Evolutionary conservation across 2,329 filamentous ascomycete genomes (phyloP).

Genomic region (Nemania sp.): DNA sequence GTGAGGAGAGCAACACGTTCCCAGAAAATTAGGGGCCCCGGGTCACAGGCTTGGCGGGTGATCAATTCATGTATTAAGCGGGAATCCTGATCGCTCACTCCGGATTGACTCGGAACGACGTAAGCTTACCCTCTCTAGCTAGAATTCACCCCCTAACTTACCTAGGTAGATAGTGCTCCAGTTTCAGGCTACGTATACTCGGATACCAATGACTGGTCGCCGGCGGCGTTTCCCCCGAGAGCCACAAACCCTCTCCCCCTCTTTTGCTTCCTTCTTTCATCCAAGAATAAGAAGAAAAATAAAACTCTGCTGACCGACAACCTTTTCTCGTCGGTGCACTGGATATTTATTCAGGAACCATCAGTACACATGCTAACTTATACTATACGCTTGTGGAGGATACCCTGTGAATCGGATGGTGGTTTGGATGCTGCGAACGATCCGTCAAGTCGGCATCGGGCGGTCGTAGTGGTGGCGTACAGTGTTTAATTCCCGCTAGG

Average conservation of each 20-base stretch:
- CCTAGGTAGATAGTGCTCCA: not conserved
- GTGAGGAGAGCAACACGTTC: not conserved
- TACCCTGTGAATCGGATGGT: not conserved
- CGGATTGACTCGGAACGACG: conserved; percentile 28
- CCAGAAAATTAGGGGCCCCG: conserved; percentile 10
- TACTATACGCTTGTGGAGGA: too few species aligned
- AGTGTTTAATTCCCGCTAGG: not conserved
- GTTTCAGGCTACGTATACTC: not conserved
- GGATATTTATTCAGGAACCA: not conserved
- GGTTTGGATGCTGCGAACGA: not conserved
- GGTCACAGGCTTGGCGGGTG: conserved; percentile 33
- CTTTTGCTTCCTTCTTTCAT: too few species aligned
- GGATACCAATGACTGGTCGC: not conserved
- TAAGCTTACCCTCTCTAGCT: conserved; percentile 24
- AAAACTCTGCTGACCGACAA: too few species aligned
- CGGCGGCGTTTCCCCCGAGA: not conserved
- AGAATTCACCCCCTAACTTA: not conserved
- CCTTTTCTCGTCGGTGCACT: not conserved
- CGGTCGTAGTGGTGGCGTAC: not conserved
- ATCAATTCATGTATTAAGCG: conserved; percentile 20
- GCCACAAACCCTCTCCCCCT: too few species aligned
- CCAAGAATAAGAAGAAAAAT: too few species aligned
- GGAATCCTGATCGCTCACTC: conserved; percentile 30
- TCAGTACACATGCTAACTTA: too few species aligned
- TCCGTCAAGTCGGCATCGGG: conserved; percentile 12